These are phyloP conservation scores for Exserohilum turcica DNA, from an alignment of 2,329 filamentous ascomycete genomes.

Conservation along the genomic window DNA sequence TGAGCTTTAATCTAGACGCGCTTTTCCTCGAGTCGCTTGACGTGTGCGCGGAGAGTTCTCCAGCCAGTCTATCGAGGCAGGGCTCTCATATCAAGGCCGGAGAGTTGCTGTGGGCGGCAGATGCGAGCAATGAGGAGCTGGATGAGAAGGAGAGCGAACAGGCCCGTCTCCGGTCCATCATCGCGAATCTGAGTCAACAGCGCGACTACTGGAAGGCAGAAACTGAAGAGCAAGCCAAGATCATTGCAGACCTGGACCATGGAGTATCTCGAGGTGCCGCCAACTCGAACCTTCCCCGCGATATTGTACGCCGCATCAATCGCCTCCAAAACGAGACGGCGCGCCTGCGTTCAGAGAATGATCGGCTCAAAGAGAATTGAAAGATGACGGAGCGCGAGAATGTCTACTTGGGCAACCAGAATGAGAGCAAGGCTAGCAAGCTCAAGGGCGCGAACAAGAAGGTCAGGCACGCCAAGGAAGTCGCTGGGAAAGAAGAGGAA, in stretches of 20 bases:
- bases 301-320: slow-evolving; percentile 16
- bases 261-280: slow-evolving; percentile 1
- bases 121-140: not conserved
- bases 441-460: slow-evolving; percentile 27
- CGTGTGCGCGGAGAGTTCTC: not conserved
- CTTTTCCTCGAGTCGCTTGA: slow-evolving; percentile 8
- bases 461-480: slow-evolving; percentile 21
- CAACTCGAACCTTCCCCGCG: not conserved
- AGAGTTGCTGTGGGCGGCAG: not conserved
- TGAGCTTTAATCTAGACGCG: slow-evolving; percentile 13
- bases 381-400: slow-evolving; percentile 14
- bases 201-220: slow-evolving; percentile 8
- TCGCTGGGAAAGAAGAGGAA: slow-evolving; percentile 19
- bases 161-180: not conserved
- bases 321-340: slow-evolving; percentile 16
- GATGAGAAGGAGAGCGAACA: not conserved
- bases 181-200: slow-evolving; percentile 9
- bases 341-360: slow-evolving; percentile 17
- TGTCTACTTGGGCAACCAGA: slow-evolving; percentile 8
- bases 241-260: slow-evolving; percentile 9
- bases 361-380: slow-evolving; percentile 12
- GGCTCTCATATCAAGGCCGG: not conserved
- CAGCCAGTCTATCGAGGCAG: not conserved
- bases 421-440: slow-evolving; percentile 17
- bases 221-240: slow-evolving; percentile 1